Percentiles rank a stretch among this genome's conserved stretches.
Conservation (phyloP, 2,329 filamentous ascomycete genomes). For the Colletotrichum agaves region DNA sequence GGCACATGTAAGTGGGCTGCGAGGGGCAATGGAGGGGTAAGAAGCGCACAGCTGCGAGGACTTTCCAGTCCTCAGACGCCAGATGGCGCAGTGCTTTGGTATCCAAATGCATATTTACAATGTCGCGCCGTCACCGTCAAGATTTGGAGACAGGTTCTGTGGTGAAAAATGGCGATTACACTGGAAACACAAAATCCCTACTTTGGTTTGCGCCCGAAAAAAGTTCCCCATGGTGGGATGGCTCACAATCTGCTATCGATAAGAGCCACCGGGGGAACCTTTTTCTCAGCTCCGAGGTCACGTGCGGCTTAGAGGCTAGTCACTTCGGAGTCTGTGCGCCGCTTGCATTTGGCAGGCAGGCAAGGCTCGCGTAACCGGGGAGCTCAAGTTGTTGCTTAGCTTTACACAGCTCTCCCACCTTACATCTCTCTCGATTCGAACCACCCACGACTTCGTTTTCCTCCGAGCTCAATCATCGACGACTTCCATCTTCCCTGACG, state of each 20-base stretch:
- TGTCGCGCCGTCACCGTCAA: not conserved
- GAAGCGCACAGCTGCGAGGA: conserved; percentile 83
- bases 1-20: conserved; percentile 50
- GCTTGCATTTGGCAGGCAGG: conserved; percentile 48
- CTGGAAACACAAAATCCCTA: not conserved
- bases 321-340: conserved; percentile 11
- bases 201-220: conserved; percentile 11
- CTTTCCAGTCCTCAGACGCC: conserved; percentile 91
- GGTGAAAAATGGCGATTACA: not conserved
- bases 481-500: conserved; percentile 23
- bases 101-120: conserved; percentile 85
- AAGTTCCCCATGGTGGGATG: conserved; percentile 31
- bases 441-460: conserved; percentile 16
- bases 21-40: conserved; percentile 41
- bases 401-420: conserved; percentile 53
- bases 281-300: conserved; percentile 6
- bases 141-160: not conserved
- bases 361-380: conserved; percentile 57
- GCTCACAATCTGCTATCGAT: conserved; percentile 43
- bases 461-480: conserved; percentile 19
- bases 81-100: conserved; percentile 94
- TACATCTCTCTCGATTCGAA: conserved; percentile 46
- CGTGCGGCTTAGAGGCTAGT: conserved; percentile 6
- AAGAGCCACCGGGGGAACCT: conserved; percentile 28
- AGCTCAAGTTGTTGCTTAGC: conserved; percentile 47